A percentile compares a stretch with the other conserved stretches of the same genome.
Conservation (phyloP, 805 yeast species). For the Kazachstania psychrophila region DNA sequence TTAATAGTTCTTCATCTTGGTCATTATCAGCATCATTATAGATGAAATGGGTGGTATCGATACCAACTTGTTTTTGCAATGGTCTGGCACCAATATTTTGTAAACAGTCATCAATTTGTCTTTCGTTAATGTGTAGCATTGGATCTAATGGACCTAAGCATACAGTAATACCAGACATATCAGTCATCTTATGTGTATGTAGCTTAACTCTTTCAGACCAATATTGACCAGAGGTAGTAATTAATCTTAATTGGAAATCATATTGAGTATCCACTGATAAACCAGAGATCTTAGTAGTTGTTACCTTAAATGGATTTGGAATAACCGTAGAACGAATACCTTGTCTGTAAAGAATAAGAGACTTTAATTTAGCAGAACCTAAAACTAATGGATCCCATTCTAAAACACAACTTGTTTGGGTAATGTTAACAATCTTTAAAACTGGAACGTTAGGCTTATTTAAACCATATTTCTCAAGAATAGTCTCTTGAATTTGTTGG, state of each 20-base stretch:
- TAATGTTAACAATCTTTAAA: constrained; percentile 61
- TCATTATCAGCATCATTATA: constrained; percentile 31
- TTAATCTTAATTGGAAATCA: constrained; percentile 67
- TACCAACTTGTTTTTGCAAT: constrained; percentile 58
- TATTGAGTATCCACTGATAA: constrained; percentile 78
- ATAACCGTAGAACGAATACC: constrained; percentile 62
- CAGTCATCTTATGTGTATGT: constrained; percentile 92
- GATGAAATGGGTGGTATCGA: constrained; percentile 93
- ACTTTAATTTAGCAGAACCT: constrained; percentile 73
- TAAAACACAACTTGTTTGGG: constrained; percentile 90
- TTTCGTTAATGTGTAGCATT: constrained; percentile 37
- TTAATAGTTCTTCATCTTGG: constrained; percentile 46
- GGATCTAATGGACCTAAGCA: constrained; percentile 75
- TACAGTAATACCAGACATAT: constrained; percentile 81
- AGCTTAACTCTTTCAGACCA: constrained; percentile 58
- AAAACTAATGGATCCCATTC: constrained; percentile 86
- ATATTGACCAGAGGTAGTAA: constrained; percentile 84
- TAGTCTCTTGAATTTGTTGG: constrained; percentile 59
- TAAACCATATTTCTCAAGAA: constrained; percentile 62
- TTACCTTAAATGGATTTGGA: constrained; percentile 71
- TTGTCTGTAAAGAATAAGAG: constrained; percentile 62
- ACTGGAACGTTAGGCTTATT: constrained; percentile 63
- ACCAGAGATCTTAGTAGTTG: constrained; percentile 83
- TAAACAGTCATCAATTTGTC: constrained; percentile 56
- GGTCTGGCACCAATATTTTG: constrained; percentile 75